A percentile compares a stretch with the other conserved stretches of the same genome.
phyloP scores from a whole-genome alignment of 495 filamentous ascomycete species.

The Penicillium turbatum region DNA sequence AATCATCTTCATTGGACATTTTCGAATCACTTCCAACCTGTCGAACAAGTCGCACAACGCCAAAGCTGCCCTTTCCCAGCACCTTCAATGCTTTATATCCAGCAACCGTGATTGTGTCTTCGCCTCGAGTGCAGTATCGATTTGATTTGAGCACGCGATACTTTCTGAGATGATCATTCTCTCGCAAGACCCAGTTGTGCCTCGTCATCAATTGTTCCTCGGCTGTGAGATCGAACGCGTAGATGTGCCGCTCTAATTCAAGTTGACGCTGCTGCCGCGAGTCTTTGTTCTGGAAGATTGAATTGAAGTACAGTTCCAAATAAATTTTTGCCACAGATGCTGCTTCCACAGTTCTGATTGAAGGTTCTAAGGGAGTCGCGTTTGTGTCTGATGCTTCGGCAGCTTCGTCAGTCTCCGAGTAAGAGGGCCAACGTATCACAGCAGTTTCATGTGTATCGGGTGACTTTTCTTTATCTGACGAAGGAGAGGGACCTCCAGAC shows the following conservation, averaged over 20 bases:
- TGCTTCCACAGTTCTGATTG: slow-evolving; percentile 72
- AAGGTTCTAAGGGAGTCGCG: slow-evolving; percentile 38
- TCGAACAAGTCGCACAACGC: slow-evolving; percentile 78
- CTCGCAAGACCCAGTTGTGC: slow-evolving; percentile 57
- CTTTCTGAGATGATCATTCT: slow-evolving; percentile 74
- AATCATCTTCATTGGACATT: slow-evolving; percentile 2
- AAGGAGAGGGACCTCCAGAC: slow-evolving; percentile 30
- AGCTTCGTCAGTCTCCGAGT: slow-evolving; percentile 8
- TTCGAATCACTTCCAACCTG: slow-evolving; percentile 41
- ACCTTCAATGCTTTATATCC: slow-evolving; percentile 78
- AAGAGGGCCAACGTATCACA: slow-evolving; percentile 4
- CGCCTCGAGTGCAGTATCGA: slow-evolving; percentile 36
- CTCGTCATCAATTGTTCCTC: slow-evolving; percentile 53
- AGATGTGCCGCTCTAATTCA: slow-evolving; percentile 62
- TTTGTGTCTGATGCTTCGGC: slow-evolving; percentile 14
- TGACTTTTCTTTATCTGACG: slow-evolving; percentile 16
- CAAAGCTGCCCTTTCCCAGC: slow-evolving; percentile 96
- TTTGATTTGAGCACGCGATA: slow-evolving; percentile 63
- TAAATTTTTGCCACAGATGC: slow-evolving; percentile 78
- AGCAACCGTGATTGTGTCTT: slow-evolving; percentile 47
- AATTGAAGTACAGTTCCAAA: slow-evolving; percentile 78
- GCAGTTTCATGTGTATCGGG: slow-evolving; percentile 3
- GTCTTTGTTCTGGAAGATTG: slow-evolving; percentile 50
- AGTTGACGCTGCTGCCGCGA: slow-evolving; percentile 62
- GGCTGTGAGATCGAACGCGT: slow-evolving; percentile 43